Percentiles rank a stretch among this genome's conserved stretches.
These are phyloP conservation scores for Hebeloma cylindrosporum DNA, from an alignment of 768 basidiomycete species.

Conservation along the genomic window DNA sequence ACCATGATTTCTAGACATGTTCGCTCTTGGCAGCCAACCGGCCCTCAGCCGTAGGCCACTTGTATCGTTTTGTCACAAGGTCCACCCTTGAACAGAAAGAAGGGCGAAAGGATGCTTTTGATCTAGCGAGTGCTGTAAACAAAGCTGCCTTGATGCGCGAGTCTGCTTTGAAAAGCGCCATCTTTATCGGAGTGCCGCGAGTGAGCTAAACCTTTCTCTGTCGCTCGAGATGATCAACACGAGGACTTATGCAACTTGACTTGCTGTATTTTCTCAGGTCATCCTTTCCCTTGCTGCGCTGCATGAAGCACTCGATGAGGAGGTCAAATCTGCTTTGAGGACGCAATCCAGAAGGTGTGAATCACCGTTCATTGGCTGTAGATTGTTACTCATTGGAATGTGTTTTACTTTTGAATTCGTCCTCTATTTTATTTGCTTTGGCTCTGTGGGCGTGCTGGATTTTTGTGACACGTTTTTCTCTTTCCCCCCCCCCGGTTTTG, in stretches of 20 bases:
- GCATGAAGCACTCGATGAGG: slow-evolving; percentile 74
- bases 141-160: slow-evolving; percentile 87
- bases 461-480: slow-evolving; percentile 1
- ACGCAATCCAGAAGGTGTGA: slow-evolving; percentile 62
- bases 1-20: slow-evolving; percentile 57
- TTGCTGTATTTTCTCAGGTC: slow-evolving; percentile 52
- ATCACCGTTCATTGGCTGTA: slow-evolving; percentile 13
- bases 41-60: slow-evolving; percentile 73
- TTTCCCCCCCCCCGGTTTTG: slow-evolving; percentile 11
- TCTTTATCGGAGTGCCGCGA: slow-evolving; percentile 86
- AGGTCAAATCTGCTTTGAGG: slow-evolving; percentile 72
- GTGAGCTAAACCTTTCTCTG: slow-evolving; percentile 41
- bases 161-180: slow-evolving; percentile 83
- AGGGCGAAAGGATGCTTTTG: slow-evolving; percentile 37
- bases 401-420: slow-evolving; percentile 15
- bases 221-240: not conserved
- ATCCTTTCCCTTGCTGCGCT: slow-evolving; percentile 81
- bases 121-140: slow-evolving; percentile 58
- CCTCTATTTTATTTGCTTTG: not conserved
- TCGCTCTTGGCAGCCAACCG: slow-evolving; percentile 81
- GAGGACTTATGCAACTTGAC: not conserved
- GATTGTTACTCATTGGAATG: slow-evolving; percentile 12
- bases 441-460: not conserved
- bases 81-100: slow-evolving; percentile 36
- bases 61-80: slow-evolving; percentile 78